Base-by-base conservation (phyloP, 495 filamentous ascomycete genomes). In the Penicillium tannophilum region DNA sequence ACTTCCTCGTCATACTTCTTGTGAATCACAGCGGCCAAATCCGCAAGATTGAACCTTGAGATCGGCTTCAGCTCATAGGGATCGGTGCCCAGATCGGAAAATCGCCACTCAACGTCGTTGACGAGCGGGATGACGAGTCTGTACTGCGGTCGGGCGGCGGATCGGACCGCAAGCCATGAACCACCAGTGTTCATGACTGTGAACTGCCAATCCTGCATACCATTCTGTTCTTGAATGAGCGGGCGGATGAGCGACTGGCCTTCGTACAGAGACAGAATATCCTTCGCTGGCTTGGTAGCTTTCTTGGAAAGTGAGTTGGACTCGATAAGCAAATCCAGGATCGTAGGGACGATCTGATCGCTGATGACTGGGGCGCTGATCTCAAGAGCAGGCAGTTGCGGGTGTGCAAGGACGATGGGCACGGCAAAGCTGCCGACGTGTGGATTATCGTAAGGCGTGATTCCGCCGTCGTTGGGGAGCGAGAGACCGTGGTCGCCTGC, bases 111-210 rank as follows among this genome's bases (percentile, higher is more conserved):
- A 8, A 78, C 71, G 14, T 75, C 72, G 55, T 73, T 72, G 43
- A 80, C 71, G 12, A 82, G 69, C 5, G 79, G 79, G 28, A 81
- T 63, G 12, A 81, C 75, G 2, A 82, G 69, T 17, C 79, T 70
- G 58, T 63, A 76, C n/a, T 69, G 67, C 0, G 76, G 74, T 8
- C 64, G 60, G 2, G 70, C 72, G 7, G 78, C 76, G 8, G 76
- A 79, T 3, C 75, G 74, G 12, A 80, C 69, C 7, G 73, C 70
- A 1, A 82, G 66, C 68, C 74, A 72, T 1, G 76, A 71, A 1
- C 78, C 76, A n/a, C 79, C 79, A 0, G 79, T 79, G 60, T 82
- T 82, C 64, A 82, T 76, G 52, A 80, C 77, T 30, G 73, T 78
- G 60, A 80, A 80, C 54, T 81, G 77, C 78, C 77, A 82, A 52